These are phyloP conservation scores for Fulvia fulva DNA, from an alignment of 2,329 filamentous ascomycete species.

Conservation along the genomic window DNA sequence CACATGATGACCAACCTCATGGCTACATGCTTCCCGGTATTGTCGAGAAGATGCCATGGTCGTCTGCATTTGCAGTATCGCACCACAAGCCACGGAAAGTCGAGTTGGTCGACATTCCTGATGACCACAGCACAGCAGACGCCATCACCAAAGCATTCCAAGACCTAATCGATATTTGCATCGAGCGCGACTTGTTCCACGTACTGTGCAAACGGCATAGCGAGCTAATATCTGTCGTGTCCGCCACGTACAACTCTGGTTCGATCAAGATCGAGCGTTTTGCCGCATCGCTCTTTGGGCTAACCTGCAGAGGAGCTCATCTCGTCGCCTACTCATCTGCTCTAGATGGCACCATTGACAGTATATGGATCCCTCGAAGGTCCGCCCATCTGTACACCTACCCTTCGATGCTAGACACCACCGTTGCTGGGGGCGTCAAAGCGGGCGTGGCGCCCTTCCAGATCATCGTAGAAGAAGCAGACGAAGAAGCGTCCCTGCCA, in stretches of 20 bases:
- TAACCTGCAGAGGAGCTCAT: slow-evolving; percentile 72
- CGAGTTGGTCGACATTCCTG: slow-evolving; percentile 42
- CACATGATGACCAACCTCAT: slow-evolving; percentile 57
- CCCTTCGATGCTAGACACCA: slow-evolving; percentile 84
- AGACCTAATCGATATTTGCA: slow-evolving; percentile 58
- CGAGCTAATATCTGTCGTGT: slow-evolving; percentile 73
- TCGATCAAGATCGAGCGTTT: slow-evolving; percentile 71
- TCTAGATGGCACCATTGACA: slow-evolving; percentile 37
- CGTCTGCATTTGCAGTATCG: slow-evolving; percentile 54
- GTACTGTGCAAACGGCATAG: slow-evolving; percentile 72
- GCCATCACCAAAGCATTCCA: slow-evolving; percentile 54
- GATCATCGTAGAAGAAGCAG: slow-evolving; percentile 76
- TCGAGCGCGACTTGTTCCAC: slow-evolving; percentile 56
- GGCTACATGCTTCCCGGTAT: slow-evolving; percentile 58
- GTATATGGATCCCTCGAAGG: slow-evolving; percentile 76
- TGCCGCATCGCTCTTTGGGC: slow-evolving; percentile 68
- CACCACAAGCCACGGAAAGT: slow-evolving; percentile 26
- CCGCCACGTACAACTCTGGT: slow-evolving; percentile 49
- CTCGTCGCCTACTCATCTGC: slow-evolving; percentile 65
- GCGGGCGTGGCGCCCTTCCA: slow-evolving; percentile 77
- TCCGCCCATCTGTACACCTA: slow-evolving; percentile 78
- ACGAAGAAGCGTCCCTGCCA: slow-evolving; percentile 80
- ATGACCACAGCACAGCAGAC: slow-evolving; percentile 59
- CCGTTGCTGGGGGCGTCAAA: slow-evolving; percentile 79
- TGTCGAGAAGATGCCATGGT: slow-evolving; percentile 54